Evolutionary conservation across 352 stramenopile genomes (phyloP).

Genomic region (Globisporangium mamillatum): DNA sequence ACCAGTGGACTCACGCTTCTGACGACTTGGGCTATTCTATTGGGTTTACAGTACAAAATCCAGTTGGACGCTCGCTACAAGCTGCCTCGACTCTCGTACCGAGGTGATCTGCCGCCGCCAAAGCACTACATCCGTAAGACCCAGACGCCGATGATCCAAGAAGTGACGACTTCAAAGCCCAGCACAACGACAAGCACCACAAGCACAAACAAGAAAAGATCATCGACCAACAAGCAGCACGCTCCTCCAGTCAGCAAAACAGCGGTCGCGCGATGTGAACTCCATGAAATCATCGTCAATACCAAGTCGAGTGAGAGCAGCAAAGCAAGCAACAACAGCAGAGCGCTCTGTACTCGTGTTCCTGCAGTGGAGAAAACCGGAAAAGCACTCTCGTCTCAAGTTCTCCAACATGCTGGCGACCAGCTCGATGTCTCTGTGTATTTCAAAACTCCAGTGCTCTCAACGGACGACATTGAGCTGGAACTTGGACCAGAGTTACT

Average conservation of each 20-base stretch:
- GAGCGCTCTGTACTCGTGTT: slow-evolving; percentile 29
- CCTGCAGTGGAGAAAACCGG: slow-evolving; percentile 31
- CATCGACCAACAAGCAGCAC: background rate
- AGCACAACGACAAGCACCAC: slow-evolving; percentile 10
- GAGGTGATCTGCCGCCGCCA: slow-evolving; percentile 54
- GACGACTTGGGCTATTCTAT: background rate
- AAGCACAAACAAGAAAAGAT: slow-evolving; percentile 9
- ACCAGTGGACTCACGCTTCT: background rate
- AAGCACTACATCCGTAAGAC: slow-evolving; percentile 82
- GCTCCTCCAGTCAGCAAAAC: slow-evolving; percentile 22
- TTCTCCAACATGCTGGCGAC: slow-evolving; percentile 32
- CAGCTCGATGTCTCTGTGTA: slow-evolving; percentile 35
- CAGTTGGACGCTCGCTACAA: slow-evolving; percentile 76
- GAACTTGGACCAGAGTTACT: slow-evolving; percentile 52
- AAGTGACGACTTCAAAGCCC: slow-evolving; percentile 35
- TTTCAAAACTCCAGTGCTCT: slow-evolving; percentile 36
- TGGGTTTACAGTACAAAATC: slow-evolving; percentile 62
- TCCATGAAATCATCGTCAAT: slow-evolving; percentile 34
- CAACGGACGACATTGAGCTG: slow-evolving; percentile 35
- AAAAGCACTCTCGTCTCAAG: slow-evolving; percentile 39
- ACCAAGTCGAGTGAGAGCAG: background rate
- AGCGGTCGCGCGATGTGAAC: slow-evolving; percentile 29
- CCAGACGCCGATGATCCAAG: slow-evolving; percentile 69
- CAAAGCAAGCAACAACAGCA: background rate
- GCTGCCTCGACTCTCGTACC: slow-evolving; percentile 65